These are phyloP conservation scores for Camellia sinensis DNA, from an alignment of 148 eudicot species.

Conservation along the genomic window DNA sequence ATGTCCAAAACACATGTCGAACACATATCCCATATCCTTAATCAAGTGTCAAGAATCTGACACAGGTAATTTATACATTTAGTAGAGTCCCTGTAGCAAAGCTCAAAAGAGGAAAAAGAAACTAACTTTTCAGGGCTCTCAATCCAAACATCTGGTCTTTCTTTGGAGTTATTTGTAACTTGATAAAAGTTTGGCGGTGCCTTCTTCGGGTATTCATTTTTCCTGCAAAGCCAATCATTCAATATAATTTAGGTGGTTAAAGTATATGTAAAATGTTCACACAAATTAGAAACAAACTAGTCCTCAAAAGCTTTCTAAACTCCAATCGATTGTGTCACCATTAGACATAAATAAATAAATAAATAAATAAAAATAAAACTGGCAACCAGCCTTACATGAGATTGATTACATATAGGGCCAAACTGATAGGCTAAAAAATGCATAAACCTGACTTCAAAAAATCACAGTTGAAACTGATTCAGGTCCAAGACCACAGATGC, in stretches of 20 bases:
- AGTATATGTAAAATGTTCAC: neutral
- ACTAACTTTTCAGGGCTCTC: constrained; percentile 91
- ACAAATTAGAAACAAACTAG: neutral
- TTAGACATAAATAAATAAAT: neutral
- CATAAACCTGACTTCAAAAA: neutral
- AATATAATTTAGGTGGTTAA: neutral
- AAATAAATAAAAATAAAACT: neutral
- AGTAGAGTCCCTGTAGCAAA: no score
- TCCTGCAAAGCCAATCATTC: constrained; percentile 31
- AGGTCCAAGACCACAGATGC: neutral
- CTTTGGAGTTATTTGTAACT: constrained; percentile 88
- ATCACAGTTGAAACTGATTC: neutral
- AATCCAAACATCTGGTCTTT: constrained; percentile 99
- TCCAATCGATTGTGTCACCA: neutral
- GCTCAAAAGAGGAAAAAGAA: neutral
- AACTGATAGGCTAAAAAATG: neutral
- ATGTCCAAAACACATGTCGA: no score
- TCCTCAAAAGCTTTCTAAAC: neutral
- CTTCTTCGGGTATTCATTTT: constrained; percentile 80
- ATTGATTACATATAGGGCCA: neutral
- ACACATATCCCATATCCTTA: no score
- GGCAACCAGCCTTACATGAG: neutral
- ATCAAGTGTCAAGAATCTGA: no score
- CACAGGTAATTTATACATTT: no score
- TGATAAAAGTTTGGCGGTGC: constrained; percentile 79